Percentiles rank a stretch among this genome's conserved stretches.
Evolutionary conservation across 2,329 filamentous ascomycete species (phyloP).

Genomic region (Neofusicoccum laricinum): DNA sequence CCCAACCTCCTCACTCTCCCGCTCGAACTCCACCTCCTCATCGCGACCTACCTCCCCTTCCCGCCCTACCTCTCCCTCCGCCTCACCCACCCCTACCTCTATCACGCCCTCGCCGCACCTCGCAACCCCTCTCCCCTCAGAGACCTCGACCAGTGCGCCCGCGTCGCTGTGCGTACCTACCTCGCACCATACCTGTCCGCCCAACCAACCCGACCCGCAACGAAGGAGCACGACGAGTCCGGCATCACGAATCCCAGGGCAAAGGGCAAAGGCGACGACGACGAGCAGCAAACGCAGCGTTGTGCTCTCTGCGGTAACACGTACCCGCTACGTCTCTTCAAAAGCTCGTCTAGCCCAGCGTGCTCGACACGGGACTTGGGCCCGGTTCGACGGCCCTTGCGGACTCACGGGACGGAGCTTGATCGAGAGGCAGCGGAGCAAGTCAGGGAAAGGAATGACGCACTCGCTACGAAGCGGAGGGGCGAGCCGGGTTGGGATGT

Average conservation of each 20-base stretch:
- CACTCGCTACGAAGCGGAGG: not conserved
- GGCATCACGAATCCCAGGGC: not conserved
- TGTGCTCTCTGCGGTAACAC: constrained; percentile 32
- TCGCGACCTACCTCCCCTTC: constrained; percentile 33
- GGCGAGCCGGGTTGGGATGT: constrained; percentile 19
- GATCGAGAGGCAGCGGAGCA: not conserved
- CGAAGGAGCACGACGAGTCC: not conserved
- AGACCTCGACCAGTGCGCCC: constrained; percentile 27
- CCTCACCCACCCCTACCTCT: constrained; percentile 32
- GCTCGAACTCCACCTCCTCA: constrained; percentile 31
- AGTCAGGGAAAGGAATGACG: not conserved
- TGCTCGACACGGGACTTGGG: constrained; percentile 19
- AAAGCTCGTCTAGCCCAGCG: constrained; percentile 28
- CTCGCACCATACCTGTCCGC: constrained; percentile 19
- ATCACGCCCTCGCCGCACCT: constrained; percentile 24
- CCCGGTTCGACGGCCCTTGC: not conserved
- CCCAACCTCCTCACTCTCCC: constrained; percentile 32
- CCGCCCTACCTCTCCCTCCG: constrained; percentile 39
- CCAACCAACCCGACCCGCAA: not conserved
- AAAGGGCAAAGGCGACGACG: not conserved
- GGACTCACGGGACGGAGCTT: too few relatives aligned
- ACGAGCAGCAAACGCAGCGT: constrained; percentile 16
- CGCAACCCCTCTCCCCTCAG: constrained; percentile 17
- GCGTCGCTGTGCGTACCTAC: constrained; percentile 29
- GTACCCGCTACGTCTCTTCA: constrained; percentile 31